Conservation (phyloP, 1,284 basidiomycete species). For the Malassezia cuniculi region DNA sequence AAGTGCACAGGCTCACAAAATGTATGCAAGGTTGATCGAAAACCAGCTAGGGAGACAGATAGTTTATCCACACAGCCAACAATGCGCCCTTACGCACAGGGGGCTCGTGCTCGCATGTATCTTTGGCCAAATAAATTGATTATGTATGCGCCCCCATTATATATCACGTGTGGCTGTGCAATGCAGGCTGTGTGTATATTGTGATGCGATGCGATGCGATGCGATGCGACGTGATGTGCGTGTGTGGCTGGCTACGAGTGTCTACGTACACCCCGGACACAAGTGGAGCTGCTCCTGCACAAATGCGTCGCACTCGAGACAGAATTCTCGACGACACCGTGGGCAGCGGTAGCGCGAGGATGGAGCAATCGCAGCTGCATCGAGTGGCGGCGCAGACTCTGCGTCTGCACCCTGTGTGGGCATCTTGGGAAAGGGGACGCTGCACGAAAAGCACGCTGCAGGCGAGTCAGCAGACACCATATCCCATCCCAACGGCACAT, state of each 20-base stretch:
- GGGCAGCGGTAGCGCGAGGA: slow-evolving; percentile 35
- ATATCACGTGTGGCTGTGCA: background rate
- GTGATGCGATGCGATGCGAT: too few species aligned
- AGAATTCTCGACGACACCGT: slow-evolving; percentile 30
- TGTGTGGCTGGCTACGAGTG: background rate
- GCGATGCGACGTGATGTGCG: too few species aligned
- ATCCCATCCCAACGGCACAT: slow-evolving; percentile 52
- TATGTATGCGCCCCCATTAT: background rate
- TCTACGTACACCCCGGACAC: slow-evolving; percentile 35
- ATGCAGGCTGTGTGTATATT: too few species aligned
- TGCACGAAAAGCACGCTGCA: slow-evolving; percentile 22
- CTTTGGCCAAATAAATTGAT: background rate
- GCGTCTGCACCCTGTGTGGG: slow-evolving; percentile 5
- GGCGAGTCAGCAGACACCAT: background rate
- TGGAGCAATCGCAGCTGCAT: slow-evolving; percentile 21
- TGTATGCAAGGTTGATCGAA: too few species aligned
- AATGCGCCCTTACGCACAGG: too few species aligned
- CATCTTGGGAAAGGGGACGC: slow-evolving; percentile 18
- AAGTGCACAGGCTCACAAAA: too few species aligned
- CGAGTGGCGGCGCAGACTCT: slow-evolving; percentile 7
- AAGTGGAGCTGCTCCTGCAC: slow-evolving; percentile 37
- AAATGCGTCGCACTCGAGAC: slow-evolving; percentile 42
- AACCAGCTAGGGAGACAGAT: too few species aligned
- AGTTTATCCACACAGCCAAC: too few species aligned
- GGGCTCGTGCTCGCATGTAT: background rate